A percentile compares a stretch with the other conserved stretches of the same genome.
These are phyloP conservation scores for Prunella vulgaris DNA, from an alignment of 257 asterid genomes.

Conservation along the genomic window DNA sequence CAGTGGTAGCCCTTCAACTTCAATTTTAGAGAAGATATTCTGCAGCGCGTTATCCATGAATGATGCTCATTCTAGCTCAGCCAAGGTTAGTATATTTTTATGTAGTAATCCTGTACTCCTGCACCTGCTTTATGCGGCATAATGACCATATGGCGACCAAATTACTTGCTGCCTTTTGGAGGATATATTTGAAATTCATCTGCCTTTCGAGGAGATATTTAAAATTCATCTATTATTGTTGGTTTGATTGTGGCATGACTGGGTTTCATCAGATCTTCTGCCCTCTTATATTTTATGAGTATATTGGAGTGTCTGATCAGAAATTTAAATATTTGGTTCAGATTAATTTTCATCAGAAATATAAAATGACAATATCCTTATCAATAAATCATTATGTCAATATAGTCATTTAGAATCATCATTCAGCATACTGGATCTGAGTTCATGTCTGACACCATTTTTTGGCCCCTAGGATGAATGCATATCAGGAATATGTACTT, in stretches of 20 bases:
- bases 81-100: slow-evolving; percentile 39
- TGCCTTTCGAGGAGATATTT: neutral
- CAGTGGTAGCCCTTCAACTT: slow-evolving; percentile 36
- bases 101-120: neutral
- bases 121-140: slow-evolving; percentile 2
- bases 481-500: neutral
- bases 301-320: neutral
- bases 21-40: slow-evolving; percentile 61
- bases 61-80: slow-evolving; percentile 31
- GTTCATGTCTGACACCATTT: neutral
- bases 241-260: neutral
- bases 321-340: neutral
- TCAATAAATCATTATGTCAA: neutral
- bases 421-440: neutral
- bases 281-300: neutral
- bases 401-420: neutral
- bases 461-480: neutral
- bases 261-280: neutral
- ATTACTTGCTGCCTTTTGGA: neutral
- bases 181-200: neutral
- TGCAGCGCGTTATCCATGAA: slow-evolving; percentile 44
- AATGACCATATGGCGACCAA: neutral
- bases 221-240: neutral
- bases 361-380: neutral
- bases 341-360: neutral